Conservation (phyloP, 1,139 yeast species). For the Lodderomyces beijingensis region DNA sequence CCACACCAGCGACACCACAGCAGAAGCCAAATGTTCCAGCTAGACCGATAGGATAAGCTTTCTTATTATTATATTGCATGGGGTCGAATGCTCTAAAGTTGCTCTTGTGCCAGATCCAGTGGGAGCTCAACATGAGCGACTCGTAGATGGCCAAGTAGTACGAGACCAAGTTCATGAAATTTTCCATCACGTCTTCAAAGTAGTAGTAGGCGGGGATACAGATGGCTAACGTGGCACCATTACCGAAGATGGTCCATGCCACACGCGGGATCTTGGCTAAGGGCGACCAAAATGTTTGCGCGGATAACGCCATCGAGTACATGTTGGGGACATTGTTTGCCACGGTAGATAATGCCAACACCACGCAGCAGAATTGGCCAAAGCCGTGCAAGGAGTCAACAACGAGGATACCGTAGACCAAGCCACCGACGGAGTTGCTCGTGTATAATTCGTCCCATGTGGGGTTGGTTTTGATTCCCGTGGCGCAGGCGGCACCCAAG, state of each 20-base stretch:
- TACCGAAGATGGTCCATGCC: constrained; percentile 74
- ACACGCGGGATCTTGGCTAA: constrained; percentile 74
- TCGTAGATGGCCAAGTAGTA: constrained; percentile 88
- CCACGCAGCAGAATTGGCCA: constrained; percentile 84
- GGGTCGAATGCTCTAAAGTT: constrained; percentile 58
- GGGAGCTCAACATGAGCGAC: constrained; percentile 70
- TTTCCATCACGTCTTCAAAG: constrained; percentile 68
- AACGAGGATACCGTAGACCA: constrained; percentile 72
- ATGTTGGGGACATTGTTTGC: constrained; percentile 91
- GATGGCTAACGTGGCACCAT: constrained; percentile 73
- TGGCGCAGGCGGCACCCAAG: constrained; percentile 84
- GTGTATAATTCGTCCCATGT: constrained; percentile 52
- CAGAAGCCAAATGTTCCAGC: constrained; percentile 78
- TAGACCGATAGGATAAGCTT: constrained; percentile 63
- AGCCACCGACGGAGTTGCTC: constrained; percentile 69
- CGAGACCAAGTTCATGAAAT: constrained; percentile 86
- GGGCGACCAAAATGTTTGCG: constrained; percentile 77
- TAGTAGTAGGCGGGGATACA: constrained; percentile 82
- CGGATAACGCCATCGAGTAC: constrained; percentile 83
- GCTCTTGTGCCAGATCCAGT: constrained; percentile 68
- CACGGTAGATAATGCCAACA: constrained; percentile 77
- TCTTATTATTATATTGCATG: constrained; percentile 52
- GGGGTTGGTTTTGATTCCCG: constrained; percentile 48
- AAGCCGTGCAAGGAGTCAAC: constrained; percentile 79
- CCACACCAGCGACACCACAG: constrained; percentile 84